Evolutionary conservation across 2,329 filamentous ascomycete genomes (phyloP), one percentile per base, ranked within the genome.

Genomic region (Fusarium avenaceum): DNA sequence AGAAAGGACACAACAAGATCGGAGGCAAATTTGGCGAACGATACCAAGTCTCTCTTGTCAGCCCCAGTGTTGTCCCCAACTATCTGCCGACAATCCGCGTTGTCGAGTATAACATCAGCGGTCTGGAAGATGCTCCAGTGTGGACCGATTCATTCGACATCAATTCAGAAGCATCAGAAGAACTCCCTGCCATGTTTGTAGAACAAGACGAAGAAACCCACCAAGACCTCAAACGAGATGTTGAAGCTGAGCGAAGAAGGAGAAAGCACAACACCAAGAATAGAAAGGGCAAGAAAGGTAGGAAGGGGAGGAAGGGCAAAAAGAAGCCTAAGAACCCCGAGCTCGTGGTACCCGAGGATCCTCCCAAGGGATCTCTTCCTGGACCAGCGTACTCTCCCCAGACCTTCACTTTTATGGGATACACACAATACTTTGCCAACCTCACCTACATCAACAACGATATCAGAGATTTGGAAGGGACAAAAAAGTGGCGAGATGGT

Each of bases 361-460:
- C 96, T 3, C 87, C 92, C 0, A 89, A 90, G 72, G 86, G 86
- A 3, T 80, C 90, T 9, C 88, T 88, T 7, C 95, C 95, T 0
- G 96, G 96, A 1, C 96, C 96, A 1, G 96, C 93, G 9, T 98
- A 99, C 79, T 93, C 90, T 20, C 89, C 91, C 9, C 96, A 99
- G 76, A 83, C 92, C 0, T 83, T 98, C 38, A 92, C 93, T 0
- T 83, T 94, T 65, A 85, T 91, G 4, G 89, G 92, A 7, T 97
- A 93, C 78, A 93, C 89, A 6, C 96, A 99, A 74, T 97, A 96
- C 78, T 97, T 89, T 78, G 94, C 95, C 63, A 99, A 99, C 77
- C 82, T 99, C n/a, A 98, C 95, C 0, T 82, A 88, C 60, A 90
- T 97, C 79, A 96, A 98, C 80, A 92, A 94, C 72, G 87, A 92